phyloP scores from a whole-genome alignment of 2,329 filamentous ascomycete species.

The Coniochaeta hoffmannii region DNA sequence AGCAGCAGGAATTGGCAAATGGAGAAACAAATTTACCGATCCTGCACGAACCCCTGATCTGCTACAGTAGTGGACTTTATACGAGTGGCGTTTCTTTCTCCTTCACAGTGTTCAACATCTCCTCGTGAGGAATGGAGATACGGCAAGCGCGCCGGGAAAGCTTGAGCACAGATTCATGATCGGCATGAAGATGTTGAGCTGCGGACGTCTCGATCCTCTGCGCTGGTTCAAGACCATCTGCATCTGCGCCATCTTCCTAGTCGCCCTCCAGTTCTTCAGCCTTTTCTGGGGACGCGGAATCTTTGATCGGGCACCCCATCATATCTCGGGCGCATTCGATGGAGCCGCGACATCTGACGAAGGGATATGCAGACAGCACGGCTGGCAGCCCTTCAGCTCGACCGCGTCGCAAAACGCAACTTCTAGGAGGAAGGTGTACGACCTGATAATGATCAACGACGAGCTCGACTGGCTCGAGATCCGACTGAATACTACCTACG shows the following conservation, averaged over 20 bases:
- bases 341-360: not conserved
- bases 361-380: conserved; percentile 26
- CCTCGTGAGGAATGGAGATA: no score
- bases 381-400: conserved; percentile 27
- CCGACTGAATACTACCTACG: conserved; percentile 48
- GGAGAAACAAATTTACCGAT: no score
- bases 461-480: conserved; percentile 62
- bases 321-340: not conserved
- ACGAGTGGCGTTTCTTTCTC: no score
- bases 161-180: not conserved
- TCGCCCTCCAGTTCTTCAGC: not conserved
- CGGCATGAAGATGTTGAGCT: not conserved
- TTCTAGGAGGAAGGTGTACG: conserved; percentile 48
- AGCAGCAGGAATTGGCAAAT: no score
- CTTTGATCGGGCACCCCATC: not conserved
- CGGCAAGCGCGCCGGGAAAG: not conserved
- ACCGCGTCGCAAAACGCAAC: conserved; percentile 5
- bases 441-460: conserved; percentile 54
- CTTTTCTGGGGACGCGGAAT: not conserved
- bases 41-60: no score
- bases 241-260: not conserved
- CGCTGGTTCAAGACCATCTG: not conserved
- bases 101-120: no score
- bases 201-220: not conserved
- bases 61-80: no score